Evolutionary conservation across 1,284 basidiomycete genomes (phyloP).

Genomic region (Ceratobasidium sp.): DNA sequence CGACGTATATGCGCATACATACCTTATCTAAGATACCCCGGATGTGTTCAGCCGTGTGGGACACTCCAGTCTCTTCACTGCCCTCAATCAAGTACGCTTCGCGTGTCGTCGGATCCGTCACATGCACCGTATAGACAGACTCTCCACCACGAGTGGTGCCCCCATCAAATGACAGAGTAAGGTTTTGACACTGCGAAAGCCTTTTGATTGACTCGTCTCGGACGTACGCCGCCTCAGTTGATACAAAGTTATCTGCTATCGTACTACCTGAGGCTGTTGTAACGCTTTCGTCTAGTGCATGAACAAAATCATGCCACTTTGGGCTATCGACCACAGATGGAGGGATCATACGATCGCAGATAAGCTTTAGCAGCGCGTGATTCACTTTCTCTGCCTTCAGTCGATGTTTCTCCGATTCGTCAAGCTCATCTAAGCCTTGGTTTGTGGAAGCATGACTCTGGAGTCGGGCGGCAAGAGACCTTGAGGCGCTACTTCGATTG

Average conservation of each 20-base stretch:
- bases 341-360: constrained; percentile 12
- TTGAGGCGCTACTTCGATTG: neutral
- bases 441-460: neutral
- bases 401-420: neutral
- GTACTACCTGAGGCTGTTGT: constrained; percentile 2
- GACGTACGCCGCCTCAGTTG: constrained; percentile 16
- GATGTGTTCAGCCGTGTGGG: constrained; percentile 36
- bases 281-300: neutral
- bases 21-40: constrained; percentile 1
- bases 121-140: constrained; percentile 50
- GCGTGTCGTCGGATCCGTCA: constrained; percentile 46
- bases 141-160: constrained; percentile 43
- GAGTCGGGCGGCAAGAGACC: neutral
- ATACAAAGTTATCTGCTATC: neutral
- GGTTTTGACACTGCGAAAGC: constrained; percentile 37
- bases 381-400: neutral
- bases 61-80: constrained; percentile 43
- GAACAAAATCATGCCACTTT: neutral
- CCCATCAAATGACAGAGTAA: constrained; percentile 48
- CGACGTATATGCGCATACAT: neutral
- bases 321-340: constrained; percentile 8
- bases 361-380: neutral
- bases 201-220: neutral
- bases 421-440: neutral
- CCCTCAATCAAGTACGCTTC: constrained; percentile 48